Conservation (phyloP, 257 asterid species). For the Salvia splendens region DNA sequence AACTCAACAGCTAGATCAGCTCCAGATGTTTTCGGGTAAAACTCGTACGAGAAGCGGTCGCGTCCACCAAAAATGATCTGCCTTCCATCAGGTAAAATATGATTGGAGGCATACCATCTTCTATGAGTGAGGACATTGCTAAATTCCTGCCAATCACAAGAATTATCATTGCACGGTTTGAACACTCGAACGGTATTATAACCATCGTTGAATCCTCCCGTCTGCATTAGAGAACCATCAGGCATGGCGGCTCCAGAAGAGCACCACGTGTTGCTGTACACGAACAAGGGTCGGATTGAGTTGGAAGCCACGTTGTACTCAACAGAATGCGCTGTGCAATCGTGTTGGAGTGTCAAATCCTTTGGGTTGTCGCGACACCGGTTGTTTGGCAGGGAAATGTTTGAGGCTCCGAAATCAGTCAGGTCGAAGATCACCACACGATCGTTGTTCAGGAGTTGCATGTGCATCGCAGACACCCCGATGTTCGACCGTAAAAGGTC, state of each 20-base stretch:
- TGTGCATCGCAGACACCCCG: conserved; percentile 69
- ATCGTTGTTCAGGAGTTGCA: conserved; percentile 67
- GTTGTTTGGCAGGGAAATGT: conserved; percentile 54
- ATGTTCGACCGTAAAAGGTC: conserved; percentile 39
- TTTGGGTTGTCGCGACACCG: conserved; percentile 39
- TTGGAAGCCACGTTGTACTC: conserved; percentile 48
- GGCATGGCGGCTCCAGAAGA: not conserved
- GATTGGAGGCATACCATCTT: conserved; percentile 26
- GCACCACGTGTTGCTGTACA: too few relatives aligned
- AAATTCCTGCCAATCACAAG: conserved; percentile 16
- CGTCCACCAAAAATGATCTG: conserved; percentile 22
- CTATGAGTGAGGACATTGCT: not conserved
- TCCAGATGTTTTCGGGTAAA: conserved; percentile 1
- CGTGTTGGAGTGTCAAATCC: conserved; percentile 23
- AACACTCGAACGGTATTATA: too few relatives aligned
- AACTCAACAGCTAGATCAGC: not conserved
- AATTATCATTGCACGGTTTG: too few relatives aligned
- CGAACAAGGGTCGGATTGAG: conserved; percentile 50
- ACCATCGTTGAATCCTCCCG: not conserved
- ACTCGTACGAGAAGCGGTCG: conserved; percentile 12
- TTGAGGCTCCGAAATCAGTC: conserved; percentile 29
- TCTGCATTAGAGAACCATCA: not conserved
- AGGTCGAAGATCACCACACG: conserved; percentile 61
- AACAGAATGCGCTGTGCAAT: conserved; percentile 60
- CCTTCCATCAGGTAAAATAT: conserved; percentile 24